Evolutionary conservation across 2,329 filamentous ascomycete species (phyloP), one percentile per base, ranked within the genome.

Genomic region (Fusarium brachygibbosum): DNA sequence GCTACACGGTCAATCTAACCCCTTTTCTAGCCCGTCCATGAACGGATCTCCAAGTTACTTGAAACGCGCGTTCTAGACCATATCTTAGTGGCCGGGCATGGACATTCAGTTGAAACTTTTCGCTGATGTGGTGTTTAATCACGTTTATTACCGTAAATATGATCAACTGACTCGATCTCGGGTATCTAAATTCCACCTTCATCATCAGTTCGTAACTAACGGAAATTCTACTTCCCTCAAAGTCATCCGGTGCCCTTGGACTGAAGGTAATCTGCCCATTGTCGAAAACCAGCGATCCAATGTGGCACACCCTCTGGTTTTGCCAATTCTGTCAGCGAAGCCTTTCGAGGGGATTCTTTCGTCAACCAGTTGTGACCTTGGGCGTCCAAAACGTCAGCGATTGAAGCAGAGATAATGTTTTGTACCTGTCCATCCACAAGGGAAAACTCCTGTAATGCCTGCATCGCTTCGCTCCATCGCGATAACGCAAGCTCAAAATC

Each of bases 331-430:
- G 32, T 46, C 23, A 70, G 37, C n/a, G 68, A 70, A 37, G 63
- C 68, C 37, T 57, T 52, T 35, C 68, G 57, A n/a, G 68, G 68
- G 32, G 68, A 70, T 38, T 68, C 68, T 16, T 62, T 65, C 14
- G 68, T 67, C 44, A 70, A 29, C 68, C 68, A 70, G 16, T 68
- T 68, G 48, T 70, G 68, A 19, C 68, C 68, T 48, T 70, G 68
- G 17, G 67, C 67, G 38, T 70, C 68, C 28, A 70, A 52, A 21
- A 68, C 68, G 28, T 70, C 68, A 35, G 67, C 48, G 35, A 70
- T 70, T 8, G 68, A 70, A 7, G 63, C 69, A 16, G 68, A 68
- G 41, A 70, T 68, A 6, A 70, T 65, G 19, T 55, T 58, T 9
- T 68, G 65, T 16, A 70, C 67, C 32, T 68, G 64, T 23, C 68